Base-by-base conservation (phyloP, 148 eudicot species). In the Linanthus parryae region DNA sequence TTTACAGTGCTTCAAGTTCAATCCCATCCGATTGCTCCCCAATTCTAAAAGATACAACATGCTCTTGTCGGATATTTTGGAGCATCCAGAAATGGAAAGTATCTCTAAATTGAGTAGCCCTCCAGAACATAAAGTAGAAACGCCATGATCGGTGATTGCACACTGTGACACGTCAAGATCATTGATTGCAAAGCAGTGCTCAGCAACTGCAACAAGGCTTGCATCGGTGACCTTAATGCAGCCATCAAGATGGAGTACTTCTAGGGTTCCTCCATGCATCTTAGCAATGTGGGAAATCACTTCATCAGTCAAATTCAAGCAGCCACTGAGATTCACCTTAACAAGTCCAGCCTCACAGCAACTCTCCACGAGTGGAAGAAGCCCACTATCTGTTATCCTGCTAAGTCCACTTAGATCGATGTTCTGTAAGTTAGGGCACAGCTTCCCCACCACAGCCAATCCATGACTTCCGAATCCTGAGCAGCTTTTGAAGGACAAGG, bases 151-250 rank as follows among this genome's bases (percentile, higher is more conserved):
- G 3, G 83, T 75, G 25, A 89, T 71, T 12, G 69, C 59, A 72
- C 81, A 89, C 49, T 61, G 68, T 0, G 97, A 82, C 48, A 89
- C n/a, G 22, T 85, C 91, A 18, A 89, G 91, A 48, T 85, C 95
- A 2, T 54, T 64, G 11, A 89, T 85, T 38, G 67, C 54, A 0
- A 60, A 17, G 72, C 88, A 82, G 48, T 56, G 71, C 11, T 61
- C 39, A 6, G 81, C 75, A 52, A 89, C 52, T 8, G 77, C 69
- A 2, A 38, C 48, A 57, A 89, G 48, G 68, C 81, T 75, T 30
- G 47, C 35, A 48, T 89, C 85, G 7, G 85, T 73, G 8, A 89
- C 57, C 67, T 62, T 80, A 57, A 60, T 61, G 67, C 95, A 85
- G 7, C 95, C 91, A 21, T 72, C 68, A 15, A 89, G 79, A 70